phyloP scores from a whole-genome alignment of 805 yeast genomes.

The Ogataea neopini region DNA sequence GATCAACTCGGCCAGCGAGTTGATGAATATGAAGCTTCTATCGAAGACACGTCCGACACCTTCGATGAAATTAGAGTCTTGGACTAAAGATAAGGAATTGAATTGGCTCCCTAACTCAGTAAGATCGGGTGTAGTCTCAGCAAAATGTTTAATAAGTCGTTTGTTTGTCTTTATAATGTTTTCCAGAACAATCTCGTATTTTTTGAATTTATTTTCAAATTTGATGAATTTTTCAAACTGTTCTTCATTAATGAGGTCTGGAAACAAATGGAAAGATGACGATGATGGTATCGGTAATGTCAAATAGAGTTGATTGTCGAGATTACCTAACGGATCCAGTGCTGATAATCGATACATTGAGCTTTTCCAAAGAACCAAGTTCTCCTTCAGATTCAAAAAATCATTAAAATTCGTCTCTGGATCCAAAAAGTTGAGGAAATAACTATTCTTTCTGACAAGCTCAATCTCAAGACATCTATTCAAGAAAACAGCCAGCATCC shows the following conservation, averaged over 20 bases:
- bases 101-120: slow-evolving; percentile 53
- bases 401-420: slow-evolving; percentile 86
- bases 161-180: slow-evolving; percentile 43
- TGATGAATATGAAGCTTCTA: slow-evolving; percentile 56
- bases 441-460: slow-evolving; percentile 56
- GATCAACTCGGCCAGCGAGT: slow-evolving; percentile 35
- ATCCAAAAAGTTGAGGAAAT: slow-evolving; percentile 77
- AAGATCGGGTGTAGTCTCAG: slow-evolving; percentile 49
- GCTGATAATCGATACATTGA: slow-evolving; percentile 63
- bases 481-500: slow-evolving; percentile 75
- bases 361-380: slow-evolving; percentile 49
- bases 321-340: slow-evolving; percentile 53
- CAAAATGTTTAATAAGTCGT: slow-evolving; percentile 44
- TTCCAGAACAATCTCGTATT: slow-evolving; percentile 36
- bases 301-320: slow-evolving; percentile 54
- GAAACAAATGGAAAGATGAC: slow-evolving; percentile 26
- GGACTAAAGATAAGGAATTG: slow-evolving; percentile 55
- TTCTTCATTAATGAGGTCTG: slow-evolving; percentile 30
- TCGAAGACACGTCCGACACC: slow-evolving; percentile 87
- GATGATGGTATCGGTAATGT: slow-evolving; percentile 59
- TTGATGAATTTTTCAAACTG: slow-evolving; percentile 31
- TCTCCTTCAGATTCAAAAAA: slow-evolving; percentile 58
- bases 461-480: slow-evolving; percentile 67
- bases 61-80: slow-evolving; percentile 52
- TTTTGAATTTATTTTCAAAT: slow-evolving; percentile 35